A percentile compares a stretch with the other conserved stretches of the same genome.
Conservation (phyloP, 2,329 filamentous ascomycete genomes). For the Neospermospora avenae region DNA sequence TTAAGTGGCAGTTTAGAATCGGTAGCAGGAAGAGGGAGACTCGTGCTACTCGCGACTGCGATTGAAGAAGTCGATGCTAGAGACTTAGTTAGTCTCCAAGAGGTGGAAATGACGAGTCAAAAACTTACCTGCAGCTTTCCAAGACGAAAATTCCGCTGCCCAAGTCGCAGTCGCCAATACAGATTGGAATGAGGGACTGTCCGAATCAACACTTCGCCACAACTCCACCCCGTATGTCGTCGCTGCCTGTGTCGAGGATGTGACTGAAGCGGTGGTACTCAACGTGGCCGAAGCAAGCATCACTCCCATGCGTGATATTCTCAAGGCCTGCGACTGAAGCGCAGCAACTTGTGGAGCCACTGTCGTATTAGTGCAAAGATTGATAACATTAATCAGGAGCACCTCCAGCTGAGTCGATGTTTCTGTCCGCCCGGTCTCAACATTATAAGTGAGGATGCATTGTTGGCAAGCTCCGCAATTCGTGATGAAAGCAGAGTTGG, state of each 20-base stretch:
- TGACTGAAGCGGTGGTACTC: not conserved
- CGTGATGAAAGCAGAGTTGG: conserved; percentile 25
- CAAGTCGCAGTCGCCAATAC: conserved; percentile 11
- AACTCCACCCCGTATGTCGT: not conserved
- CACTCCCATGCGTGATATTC: conserved; percentile 13
- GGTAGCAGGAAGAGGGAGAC: conserved; percentile 9
- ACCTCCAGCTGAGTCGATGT: conserved; percentile 7
- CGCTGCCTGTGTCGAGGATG: conserved; percentile 7
- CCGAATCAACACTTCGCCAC: not conserved
- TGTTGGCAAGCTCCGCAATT: conserved; percentile 28
- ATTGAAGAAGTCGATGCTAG: not conserved
- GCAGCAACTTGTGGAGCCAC: conserved; percentile 16
- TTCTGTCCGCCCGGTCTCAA: conserved; percentile 16
- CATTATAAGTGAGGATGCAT: conserved; percentile 25
- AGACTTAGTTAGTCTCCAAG: not conserved
- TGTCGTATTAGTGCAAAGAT: conserved; percentile 20
- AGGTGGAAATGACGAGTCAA: not conserved
- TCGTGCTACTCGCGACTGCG: not conserved
- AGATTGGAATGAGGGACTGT: not conserved
- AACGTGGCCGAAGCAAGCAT: conserved; percentile 5
- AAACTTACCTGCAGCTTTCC: conserved; percentile 8
- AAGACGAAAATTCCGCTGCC: conserved; percentile 3
- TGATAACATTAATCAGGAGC: conserved; percentile 15
- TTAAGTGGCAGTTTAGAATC: not conserved
- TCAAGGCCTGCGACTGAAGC: conserved; percentile 24